These are phyloP conservation scores for Arthrobotrys iridis DNA, from an alignment of 2,329 filamentous ascomycete genomes.

Conservation along the genomic window DNA sequence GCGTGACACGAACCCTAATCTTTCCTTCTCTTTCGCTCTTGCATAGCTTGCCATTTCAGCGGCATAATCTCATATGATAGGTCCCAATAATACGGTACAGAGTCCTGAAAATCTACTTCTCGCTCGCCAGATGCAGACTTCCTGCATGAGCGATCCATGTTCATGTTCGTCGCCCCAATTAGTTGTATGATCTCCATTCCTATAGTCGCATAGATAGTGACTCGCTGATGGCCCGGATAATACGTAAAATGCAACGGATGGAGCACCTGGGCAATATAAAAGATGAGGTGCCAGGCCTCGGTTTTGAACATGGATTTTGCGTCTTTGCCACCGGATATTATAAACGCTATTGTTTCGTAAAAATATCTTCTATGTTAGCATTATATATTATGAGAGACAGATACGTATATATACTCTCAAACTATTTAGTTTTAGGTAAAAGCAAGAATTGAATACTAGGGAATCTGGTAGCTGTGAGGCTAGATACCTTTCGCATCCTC, in stretches of 20 bases:
- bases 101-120: conserved; percentile 12
- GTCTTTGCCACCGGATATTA: conserved; percentile 4
- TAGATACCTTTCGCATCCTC: conserved; percentile 5
- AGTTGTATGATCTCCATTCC: background rate
- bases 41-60: background rate
- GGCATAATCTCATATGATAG: background rate
- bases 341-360: conserved; percentile 2
- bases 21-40: background rate
- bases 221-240: conserved; percentile 4
- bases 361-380: background rate
- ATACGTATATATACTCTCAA: background rate
- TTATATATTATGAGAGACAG: background rate
- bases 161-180: conserved; percentile 6
- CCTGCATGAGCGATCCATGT: conserved; percentile 3
- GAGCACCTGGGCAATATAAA: background rate
- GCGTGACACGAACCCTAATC: background rate
- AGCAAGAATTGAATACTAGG: too few species aligned
- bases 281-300: conserved; percentile 15
- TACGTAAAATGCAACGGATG: conserved; percentile 10
- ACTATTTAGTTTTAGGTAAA: too few species aligned
- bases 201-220: background rate
- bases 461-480: background rate
- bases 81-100: conserved; percentile 12
- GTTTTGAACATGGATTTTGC: conserved; percentile 17
- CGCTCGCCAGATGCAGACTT: background rate